A percentile compares a stretch with the other conserved stretches of the same genome.
Conservation (phyloP, 2,329 filamentous ascomycete species). For the Cladophialophora yegresii region DNA sequence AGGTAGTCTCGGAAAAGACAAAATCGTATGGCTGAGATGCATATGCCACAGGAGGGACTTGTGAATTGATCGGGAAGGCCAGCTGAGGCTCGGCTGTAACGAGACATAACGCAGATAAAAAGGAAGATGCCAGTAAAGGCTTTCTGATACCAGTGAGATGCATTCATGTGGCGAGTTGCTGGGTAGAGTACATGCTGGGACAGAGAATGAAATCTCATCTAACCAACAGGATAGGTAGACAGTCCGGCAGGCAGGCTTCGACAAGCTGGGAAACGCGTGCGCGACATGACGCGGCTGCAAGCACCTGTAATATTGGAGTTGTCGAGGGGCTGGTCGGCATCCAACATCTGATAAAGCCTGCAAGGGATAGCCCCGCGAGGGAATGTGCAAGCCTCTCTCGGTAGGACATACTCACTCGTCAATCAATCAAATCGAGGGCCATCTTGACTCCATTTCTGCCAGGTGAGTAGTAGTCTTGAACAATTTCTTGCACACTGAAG, state of each 20-base stretch:
- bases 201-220: neutral
- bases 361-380: constrained; percentile 27
- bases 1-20: constrained; percentile 61
- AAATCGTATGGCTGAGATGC: constrained; percentile 57
- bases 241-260: neutral
- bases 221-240: neutral
- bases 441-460: constrained; percentile 53
- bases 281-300: constrained; percentile 13
- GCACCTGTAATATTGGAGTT: constrained; percentile 22
- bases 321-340: constrained; percentile 29
- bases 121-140: constrained; percentile 18
- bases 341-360: constrained; percentile 20
- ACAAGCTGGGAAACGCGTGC: neutral
- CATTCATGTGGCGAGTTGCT: constrained; percentile 24
- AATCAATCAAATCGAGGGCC: constrained; percentile 31
- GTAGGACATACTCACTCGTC: constrained; percentile 6
- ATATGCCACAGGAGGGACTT: constrained; percentile 77
- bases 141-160: constrained; percentile 17
- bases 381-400: constrained; percentile 22
- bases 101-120: neutral
- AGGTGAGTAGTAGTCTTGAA: constrained; percentile 54
- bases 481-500: constrained; percentile 51
- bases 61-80: constrained; percentile 77
- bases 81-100: constrained; percentile 33
- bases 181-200: neutral